Base-by-base conservation (phyloP, 441 rosid genomes). In the Euphorbia celastroides region DNA sequence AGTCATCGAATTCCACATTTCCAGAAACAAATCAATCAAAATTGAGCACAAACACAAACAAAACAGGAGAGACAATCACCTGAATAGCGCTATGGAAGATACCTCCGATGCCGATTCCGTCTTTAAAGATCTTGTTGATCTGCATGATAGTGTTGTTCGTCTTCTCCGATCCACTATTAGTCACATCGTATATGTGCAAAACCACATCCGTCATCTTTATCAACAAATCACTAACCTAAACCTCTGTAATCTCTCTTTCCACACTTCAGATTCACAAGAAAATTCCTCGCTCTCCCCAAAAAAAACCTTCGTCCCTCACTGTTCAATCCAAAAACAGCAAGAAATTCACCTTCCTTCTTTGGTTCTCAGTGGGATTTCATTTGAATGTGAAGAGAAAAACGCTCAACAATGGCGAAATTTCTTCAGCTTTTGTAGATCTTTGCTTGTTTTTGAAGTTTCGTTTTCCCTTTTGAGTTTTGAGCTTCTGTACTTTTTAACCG, bases 31-130 rank as follows among this genome's bases (percentile, higher is more conserved):
- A 42, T 31, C 5, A n/a, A 57, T 22, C 70, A 51, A 13, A 25
- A 55, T 25, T 52, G 10, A 2, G 20, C 0, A 52, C 13, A 32
- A 14, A 19, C 6, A 66, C 0, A 34, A 27, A 70, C 0, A 46
- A 51, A 17, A 58, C 25, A 62, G 48, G 13, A 59, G 0, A n/a
- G 19, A 28, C 26, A 42, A 20, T 22, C 28, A 89, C 99, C 97
- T 94, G 97, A 72, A 94, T 83, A 17, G 99, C 98, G 80, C 98
- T 91, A 82, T 94, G 99, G 75, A 94, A 94, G 76, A 94, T 92
- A 34, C 98, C 99, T 14, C 99, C 98, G 12, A 94, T 73, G 71
- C 99, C 97, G 22, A 94, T 86, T 22, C 90, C 88, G 66, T 94
- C 98, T 70, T 94, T 94, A 82, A 94, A 92, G 90, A 94, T 84